phyloP scores from a whole-genome alignment of 1,284 basidiomycete species.

The Fomitiporia mediterranea region DNA sequence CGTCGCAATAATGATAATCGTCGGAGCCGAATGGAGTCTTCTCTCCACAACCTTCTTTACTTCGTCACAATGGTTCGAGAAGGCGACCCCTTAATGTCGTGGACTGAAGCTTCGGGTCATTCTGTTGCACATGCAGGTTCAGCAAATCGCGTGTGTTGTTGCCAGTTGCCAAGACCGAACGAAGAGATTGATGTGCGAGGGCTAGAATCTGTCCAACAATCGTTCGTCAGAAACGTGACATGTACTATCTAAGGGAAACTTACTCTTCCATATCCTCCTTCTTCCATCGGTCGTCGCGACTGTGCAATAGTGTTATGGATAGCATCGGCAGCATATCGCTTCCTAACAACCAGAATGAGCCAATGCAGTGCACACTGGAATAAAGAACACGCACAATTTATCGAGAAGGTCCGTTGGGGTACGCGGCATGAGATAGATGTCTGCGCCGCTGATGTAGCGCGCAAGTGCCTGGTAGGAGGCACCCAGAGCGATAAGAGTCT shows the following conservation, averaged over 20 bases:
- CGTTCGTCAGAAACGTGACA: not conserved
- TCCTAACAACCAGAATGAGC: constrained; percentile 34
- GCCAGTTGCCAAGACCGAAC: constrained; percentile 57
- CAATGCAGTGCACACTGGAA: constrained; percentile 8
- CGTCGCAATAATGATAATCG: not conserved
- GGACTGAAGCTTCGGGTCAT: constrained; percentile 17
- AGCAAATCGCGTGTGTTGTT: constrained; percentile 63
- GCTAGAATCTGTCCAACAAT: constrained; percentile 50
- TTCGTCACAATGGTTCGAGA: constrained; percentile 29
- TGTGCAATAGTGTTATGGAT: constrained; percentile 75
- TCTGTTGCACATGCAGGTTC: constrained; percentile 46
- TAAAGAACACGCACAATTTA: constrained; percentile 50
- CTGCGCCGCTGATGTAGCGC: constrained; percentile 39
- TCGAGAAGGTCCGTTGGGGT: constrained; percentile 62
- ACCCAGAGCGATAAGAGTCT: constrained; percentile 65
- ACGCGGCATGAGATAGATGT: constrained; percentile 65
- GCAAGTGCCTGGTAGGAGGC: constrained; percentile 41
- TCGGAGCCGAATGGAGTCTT: not conserved
- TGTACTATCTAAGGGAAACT: constrained; percentile 27
- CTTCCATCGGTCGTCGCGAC: constrained; percentile 56
- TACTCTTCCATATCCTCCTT: constrained; percentile 72
- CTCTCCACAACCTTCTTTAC: not conserved
- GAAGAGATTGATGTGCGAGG: constrained; percentile 64
- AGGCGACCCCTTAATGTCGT: constrained; percentile 29
- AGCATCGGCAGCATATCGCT: constrained; percentile 69